Evolutionary conservation across 208 protist genomes (phyloP), one percentile per base, ranked within the genome.

Genomic region (Porcisia hertigi): DNA sequence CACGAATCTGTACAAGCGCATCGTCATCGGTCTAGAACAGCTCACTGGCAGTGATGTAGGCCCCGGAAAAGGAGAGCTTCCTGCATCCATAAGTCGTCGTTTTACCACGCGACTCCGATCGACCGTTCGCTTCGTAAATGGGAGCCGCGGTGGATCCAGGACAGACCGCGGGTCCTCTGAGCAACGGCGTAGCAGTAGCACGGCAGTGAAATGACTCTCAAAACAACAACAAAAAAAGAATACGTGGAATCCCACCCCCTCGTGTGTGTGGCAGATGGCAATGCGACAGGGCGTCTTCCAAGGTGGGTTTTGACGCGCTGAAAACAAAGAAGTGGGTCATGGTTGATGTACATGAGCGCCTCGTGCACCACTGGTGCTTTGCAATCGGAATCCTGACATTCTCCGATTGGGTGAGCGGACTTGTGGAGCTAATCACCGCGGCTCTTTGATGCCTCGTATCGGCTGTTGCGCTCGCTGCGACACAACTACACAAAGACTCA

Each of bases 1-100:
- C 74, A 69, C 71, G 11, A 85, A 86, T 71, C 88, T 86, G 14
- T 94, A 94, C 84, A 95, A 88, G 66, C 88, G 94, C 7, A 77
- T 95, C 2, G 86, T 97, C 67, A 89, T 93, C 49, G 91, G 93
- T 7, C 79, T 88, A 53, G 84, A 83, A 16, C 55, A 47, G 30
- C 9, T 74, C 30, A 78, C 82, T 2, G 82, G 73, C 16, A 72
- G 60, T 3, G 73, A 75, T 69, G 55, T 73, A 14, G 77, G 69
- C 0, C 73, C 69, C 16, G 73, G 74, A 6, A 67, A 66, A 1
- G 79, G 55, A 12, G 79, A 75, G 69, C n/a, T 60, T 25, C 6
- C 14, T 0, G 69, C 39, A 8, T 49, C 23, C 9, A 20, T 69
- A 2, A 12, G 1, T 0, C 71, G 75, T 65, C 59, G 73, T 0